These are phyloP conservation scores for Diaporthe aspalathi DNA, from an alignment of 2,329 filamentous ascomycete genomes.

Conservation along the genomic window DNA sequence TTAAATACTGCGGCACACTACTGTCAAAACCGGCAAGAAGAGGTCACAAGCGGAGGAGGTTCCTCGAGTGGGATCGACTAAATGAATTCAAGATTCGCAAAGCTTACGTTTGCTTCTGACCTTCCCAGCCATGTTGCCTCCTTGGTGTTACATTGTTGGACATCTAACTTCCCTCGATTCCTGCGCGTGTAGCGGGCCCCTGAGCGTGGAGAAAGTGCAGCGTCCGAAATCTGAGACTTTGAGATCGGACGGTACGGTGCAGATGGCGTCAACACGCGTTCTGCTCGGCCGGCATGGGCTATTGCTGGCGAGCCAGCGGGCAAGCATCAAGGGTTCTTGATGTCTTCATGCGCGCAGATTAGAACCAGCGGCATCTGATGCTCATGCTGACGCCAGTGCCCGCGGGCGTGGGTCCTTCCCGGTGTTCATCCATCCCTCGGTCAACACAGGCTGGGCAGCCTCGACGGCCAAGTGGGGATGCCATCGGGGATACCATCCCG, in stretches of 20 bases:
- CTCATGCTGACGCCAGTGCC: neutral
- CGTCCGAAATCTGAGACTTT: conserved; percentile 20
- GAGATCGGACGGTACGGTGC: neutral
- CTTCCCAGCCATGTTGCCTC: conserved; percentile 29
- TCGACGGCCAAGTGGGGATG: conserved; percentile 18
- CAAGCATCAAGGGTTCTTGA: conserved; percentile 14
- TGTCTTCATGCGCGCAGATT: conserved; percentile 14
- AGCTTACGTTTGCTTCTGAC: conserved; percentile 12
- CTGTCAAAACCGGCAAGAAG: conserved; percentile 11
- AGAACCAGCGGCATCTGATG: conserved; percentile 19
- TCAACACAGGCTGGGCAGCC: conserved; percentile 6
- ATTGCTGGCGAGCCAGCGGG: conserved; percentile 10
- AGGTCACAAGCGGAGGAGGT: conserved; percentile 10
- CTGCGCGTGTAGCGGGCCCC: conserved; percentile 24
- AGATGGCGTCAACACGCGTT: conserved; percentile 16
- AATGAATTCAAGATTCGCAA: conserved; percentile 32
- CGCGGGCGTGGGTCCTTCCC: conserved; percentile 2
- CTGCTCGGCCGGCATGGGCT: conserved; percentile 11
- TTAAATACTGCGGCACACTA: conserved; percentile 25
- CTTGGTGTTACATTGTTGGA: conserved; percentile 30
- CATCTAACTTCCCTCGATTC: conserved; percentile 19
- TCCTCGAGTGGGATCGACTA: conserved; percentile 22
- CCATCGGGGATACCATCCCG: conserved; percentile 19
- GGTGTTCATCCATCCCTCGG: conserved; percentile 18
- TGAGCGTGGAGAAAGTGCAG: conserved; percentile 9